Evolutionary conservation across 192 early-diverging fungal genomes (phyloP), one percentile per base, ranked within the genome.

Genomic region (Phlyctochytrium bullatum): DNA sequence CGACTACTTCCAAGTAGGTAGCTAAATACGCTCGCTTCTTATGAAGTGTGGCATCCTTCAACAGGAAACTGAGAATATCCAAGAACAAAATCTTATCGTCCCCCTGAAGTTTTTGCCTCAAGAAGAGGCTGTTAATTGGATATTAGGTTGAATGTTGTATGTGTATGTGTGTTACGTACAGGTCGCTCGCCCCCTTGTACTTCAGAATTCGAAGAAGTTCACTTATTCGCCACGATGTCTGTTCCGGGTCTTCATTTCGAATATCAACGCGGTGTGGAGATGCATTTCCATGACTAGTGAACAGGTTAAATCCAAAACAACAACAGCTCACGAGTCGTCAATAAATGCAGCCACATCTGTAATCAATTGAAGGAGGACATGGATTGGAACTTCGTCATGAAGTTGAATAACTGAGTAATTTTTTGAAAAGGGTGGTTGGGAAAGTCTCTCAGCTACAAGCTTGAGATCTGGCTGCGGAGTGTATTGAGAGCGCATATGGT

Each of bases 11-110:
- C 27, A 86, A 65, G 58, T 77, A 86, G 0, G 72, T 70, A 0
- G 84, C 84, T 34, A 86, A 69, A 51, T 86, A 86, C 1, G 80
- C 78, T 27, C 84, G 71, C 64, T 86, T 86, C 64, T 85, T 82
- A 70, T 86, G 84, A 0, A 59, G 65, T 1, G 70, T 47, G 23
- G 78, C 50, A 64, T 86, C 82, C 51, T 81, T 81, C 0, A 83
- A 47, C 2, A 86, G 71, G 62, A 83, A 86, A 23, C 70, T 52
- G 47, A 86, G 57, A 23, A 70, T 72, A 10, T 65, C 58, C 17
- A 84, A 72, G 28, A 86, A 62, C 3, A 73, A 66, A 33, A 56
- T 20, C 23, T 79, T 63, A 33, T 81, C 74, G 1, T 70, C 79
- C 1, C 68, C 72, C 20, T 71, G 4, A 36, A 83, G 36, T n/a